Conservation (phyloP, 2,329 filamentous ascomycete genomes). For the Ramichloridium luteum region DNA sequence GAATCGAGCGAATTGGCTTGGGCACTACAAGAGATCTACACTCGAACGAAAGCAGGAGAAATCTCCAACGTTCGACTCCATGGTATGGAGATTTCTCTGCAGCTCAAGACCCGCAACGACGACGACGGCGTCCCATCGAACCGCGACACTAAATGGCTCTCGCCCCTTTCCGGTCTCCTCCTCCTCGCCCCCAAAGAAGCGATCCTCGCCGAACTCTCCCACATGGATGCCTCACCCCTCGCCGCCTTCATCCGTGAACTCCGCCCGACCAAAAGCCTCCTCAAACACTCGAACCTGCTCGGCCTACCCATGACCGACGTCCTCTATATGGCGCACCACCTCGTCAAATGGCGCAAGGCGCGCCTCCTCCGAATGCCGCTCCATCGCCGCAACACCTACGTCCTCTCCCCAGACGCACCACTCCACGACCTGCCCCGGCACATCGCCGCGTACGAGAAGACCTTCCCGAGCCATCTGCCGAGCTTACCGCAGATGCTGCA, state of each 20-base stretch:
- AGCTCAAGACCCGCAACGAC: conserved; percentile 43
- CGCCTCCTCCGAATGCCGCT: conserved; percentile 63
- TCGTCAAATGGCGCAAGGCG: conserved; percentile 91
- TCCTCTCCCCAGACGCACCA: conserved; percentile 82
- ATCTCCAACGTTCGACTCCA: conserved; percentile 42
- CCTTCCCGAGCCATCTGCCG: conserved; percentile 67
- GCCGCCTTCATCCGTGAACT: conserved; percentile 55
- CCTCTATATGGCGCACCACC: conserved; percentile 76
- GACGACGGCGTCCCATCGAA: background rate
- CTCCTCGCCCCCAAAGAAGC: conserved; percentile 73
- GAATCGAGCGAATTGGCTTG: conserved; percentile 23
- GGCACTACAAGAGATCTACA: conserved; percentile 20
- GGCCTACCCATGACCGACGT: conserved; percentile 69
- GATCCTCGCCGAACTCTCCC: conserved; percentile 58
- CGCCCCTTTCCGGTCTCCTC: conserved; percentile 72
- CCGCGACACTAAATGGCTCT: conserved; percentile 3
- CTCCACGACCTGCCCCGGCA: conserved; percentile 58
- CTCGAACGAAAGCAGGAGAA: conserved; percentile 10
- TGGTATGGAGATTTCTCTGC: conserved; percentile 54
- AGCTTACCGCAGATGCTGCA: conserved; percentile 79
- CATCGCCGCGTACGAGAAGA: conserved; percentile 57
- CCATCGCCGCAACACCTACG: conserved; percentile 79
- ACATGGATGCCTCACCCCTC: conserved; percentile 63
- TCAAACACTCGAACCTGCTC: conserved; percentile 60
- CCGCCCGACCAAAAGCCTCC: conserved; percentile 50